phyloP scores from a whole-genome alignment of 2,329 filamentous ascomycete species.

The Xylariaceae sp. region DNA sequence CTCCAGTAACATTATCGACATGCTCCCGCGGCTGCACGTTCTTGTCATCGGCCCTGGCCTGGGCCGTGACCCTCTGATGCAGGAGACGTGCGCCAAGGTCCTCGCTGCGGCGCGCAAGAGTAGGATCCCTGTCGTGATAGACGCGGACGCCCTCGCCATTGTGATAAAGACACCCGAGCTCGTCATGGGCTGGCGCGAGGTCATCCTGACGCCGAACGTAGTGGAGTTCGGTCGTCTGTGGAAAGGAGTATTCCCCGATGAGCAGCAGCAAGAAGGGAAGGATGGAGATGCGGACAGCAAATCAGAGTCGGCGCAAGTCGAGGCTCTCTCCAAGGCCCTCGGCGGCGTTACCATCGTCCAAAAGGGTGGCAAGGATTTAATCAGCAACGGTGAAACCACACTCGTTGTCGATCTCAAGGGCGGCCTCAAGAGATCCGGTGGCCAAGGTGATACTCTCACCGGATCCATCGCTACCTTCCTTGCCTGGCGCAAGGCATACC shows the following conservation, averaged over 20 bases:
- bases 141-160: conserved; percentile 81
- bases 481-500: conserved; percentile 82
- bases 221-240: conserved; percentile 85
- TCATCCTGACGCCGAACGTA: conserved; percentile 89
- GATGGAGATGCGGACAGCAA: conserved; percentile 21
- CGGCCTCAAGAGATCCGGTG: conserved; percentile 83
- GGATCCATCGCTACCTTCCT: conserved; percentile 83
- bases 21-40: conserved; percentile 84
- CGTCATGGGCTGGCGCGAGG: conserved; percentile 73
- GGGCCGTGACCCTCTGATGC: conserved; percentile 84
- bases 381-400: conserved; percentile 75
- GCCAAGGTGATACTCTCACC: conserved; percentile 92
- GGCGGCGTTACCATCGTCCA: conserved; percentile 88
- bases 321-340: conserved; percentile 66
- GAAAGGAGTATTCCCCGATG: conserved; percentile 60
- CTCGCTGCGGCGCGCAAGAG: conserved; percentile 70
- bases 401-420: conserved; percentile 71
- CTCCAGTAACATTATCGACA: conserved; percentile 63
- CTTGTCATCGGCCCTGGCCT: conserved; percentile 90
- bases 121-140: conserved; percentile 75
- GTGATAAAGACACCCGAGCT: conserved; percentile 71
- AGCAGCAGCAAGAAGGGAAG: conserved; percentile 18
- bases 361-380: conserved; percentile 77
- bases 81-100: conserved; percentile 74
- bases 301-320: conserved; percentile 45